phyloP scores from a whole-genome alignment of 2,329 filamentous ascomycete genomes.

The Pseudogymnoascus sp. region DNA sequence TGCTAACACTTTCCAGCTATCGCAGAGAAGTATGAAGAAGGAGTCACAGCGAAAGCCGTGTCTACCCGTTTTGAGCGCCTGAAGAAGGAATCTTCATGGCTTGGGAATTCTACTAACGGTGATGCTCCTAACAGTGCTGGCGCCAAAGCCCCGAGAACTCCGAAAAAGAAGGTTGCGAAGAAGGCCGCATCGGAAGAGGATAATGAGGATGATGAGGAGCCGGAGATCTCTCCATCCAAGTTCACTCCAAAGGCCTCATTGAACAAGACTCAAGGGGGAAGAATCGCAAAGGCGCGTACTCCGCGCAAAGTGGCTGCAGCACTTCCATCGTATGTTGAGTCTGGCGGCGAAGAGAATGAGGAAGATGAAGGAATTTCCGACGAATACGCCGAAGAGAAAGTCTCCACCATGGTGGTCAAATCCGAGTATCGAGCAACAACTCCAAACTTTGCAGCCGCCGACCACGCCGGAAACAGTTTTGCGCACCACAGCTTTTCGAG shows the following conservation, averaged over 20 bases:
- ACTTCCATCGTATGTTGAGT: conserved; percentile 10
- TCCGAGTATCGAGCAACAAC: not conserved
- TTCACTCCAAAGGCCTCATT: conserved; percentile 19
- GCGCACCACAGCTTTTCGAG: not conserved
- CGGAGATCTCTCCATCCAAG: conserved; percentile 10
- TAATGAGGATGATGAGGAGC: conserved; percentile 16
- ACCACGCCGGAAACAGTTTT: not conserved
- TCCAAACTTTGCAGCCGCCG: not conserved
- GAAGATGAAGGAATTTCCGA: not conserved
- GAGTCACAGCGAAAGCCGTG: conserved; percentile 25
- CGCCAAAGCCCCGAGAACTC: not conserved
- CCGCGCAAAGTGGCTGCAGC: not conserved
- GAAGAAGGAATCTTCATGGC: conserved; percentile 21
- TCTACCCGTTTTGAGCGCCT: conserved; percentile 24
- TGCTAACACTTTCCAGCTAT: conserved; percentile 26
- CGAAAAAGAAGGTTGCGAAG: conserved; percentile 9
- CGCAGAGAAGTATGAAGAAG: conserved; percentile 21
- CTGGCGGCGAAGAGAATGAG: conserved; percentile 12
- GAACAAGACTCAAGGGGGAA: conserved; percentile 20
- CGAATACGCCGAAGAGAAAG: not conserved
- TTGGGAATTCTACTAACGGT: not conserved
- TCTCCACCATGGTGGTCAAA: not conserved
- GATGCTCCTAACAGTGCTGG: not conserved
- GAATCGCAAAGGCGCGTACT: conserved; percentile 18
- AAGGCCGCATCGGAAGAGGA: conserved; percentile 11